phyloP scores from a whole-genome alignment of 805 yeast genomes.

The Candida wancherniae region DNA sequence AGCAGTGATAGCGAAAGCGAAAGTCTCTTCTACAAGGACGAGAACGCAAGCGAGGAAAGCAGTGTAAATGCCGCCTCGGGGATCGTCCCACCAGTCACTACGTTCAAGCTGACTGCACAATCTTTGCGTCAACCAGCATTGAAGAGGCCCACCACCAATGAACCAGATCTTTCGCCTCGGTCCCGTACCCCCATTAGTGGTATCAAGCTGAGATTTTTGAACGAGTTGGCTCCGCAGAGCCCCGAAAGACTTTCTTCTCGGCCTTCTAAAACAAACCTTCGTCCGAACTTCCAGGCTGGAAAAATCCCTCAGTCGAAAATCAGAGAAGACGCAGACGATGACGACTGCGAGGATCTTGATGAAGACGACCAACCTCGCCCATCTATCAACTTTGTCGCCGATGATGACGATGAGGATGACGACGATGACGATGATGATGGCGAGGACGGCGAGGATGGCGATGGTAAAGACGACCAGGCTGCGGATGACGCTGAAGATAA shows the following conservation, averaged over 20 bases:
- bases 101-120: no score
- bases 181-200: neutral
- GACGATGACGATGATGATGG: conserved; percentile 17
- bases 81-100: conserved; percentile 2
- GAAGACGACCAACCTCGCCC: conserved; percentile 38
- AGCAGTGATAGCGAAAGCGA: conserved; percentile 23
- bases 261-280: conserved; percentile 34
- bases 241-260: conserved; percentile 29
- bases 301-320: conserved; percentile 66
- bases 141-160: neutral
- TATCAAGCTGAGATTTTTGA: conserved; percentile 3
- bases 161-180: neutral
- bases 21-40: conserved; percentile 12
- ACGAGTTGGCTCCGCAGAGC: conserved; percentile 3
- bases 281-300: conserved; percentile 67
- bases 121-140: neutral
- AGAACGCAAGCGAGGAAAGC: conserved; percentile 5
- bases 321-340: conserved; percentile 62
- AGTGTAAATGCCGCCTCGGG: conserved; percentile 6
- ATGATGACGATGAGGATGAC: conserved; percentile 21
- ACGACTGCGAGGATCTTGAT: conserved; percentile 16
- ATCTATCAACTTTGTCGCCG: conserved; percentile 56
- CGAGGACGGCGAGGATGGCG: conserved; percentile 10
- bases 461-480: conserved; percentile 10
- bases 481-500: conserved; percentile 8